Percentiles rank a stretch among this genome's conserved stretches.
These are phyloP conservation scores for Acrocalymma vagum DNA, from an alignment of 2,329 filamentous ascomycete genomes.

Conservation along the genomic window DNA sequence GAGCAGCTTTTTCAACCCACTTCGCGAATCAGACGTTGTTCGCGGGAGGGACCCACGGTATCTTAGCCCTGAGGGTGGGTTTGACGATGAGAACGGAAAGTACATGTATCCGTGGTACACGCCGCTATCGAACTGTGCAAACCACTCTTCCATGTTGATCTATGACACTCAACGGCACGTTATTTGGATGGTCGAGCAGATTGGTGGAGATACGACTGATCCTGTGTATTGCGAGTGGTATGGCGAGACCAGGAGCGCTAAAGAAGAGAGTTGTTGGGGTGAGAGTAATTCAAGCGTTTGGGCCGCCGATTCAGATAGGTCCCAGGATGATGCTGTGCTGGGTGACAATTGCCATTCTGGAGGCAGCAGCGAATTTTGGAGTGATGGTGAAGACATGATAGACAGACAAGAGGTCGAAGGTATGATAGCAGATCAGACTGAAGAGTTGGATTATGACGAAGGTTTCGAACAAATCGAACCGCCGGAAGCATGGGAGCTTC, in stretches of 20 bases:
- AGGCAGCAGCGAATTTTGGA: slow-evolving; percentile 5
- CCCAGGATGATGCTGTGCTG: not conserved
- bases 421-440: slow-evolving; percentile 1
- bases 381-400: not conserved
- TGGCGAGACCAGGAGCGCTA: not conserved
- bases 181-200: slow-evolving; percentile 23
- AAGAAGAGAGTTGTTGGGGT: slow-evolving; percentile 6
- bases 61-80: slow-evolving; percentile 4
- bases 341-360: not conserved
- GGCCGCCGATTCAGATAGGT: not conserved
- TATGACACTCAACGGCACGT: slow-evolving; percentile 34
- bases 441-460: slow-evolving; percentile 3
- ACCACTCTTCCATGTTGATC: slow-evolving; percentile 30
- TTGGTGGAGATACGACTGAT: slow-evolving; percentile 2
- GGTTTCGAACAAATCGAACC: slow-evolving; percentile 17
- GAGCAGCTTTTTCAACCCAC: slow-evolving; percentile 27
- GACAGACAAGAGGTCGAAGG: not conserved
- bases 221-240: slow-evolving; percentile 3
- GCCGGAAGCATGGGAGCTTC: slow-evolving; percentile 7
- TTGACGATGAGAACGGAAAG: slow-evolving; percentile 20
- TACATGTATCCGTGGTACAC: slow-evolving; percentile 42
- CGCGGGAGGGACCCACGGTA: slow-evolving; percentile 21
- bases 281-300: slow-evolving; percentile 1
- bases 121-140: slow-evolving; percentile 30
- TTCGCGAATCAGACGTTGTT: slow-evolving; percentile 13